A percentile compares a stretch with the other conserved stretches of the same genome.
These are phyloP conservation scores for Phytophthora nicotianae DNA, from an alignment of 352 stramenopile species.

Conservation along the genomic window DNA sequence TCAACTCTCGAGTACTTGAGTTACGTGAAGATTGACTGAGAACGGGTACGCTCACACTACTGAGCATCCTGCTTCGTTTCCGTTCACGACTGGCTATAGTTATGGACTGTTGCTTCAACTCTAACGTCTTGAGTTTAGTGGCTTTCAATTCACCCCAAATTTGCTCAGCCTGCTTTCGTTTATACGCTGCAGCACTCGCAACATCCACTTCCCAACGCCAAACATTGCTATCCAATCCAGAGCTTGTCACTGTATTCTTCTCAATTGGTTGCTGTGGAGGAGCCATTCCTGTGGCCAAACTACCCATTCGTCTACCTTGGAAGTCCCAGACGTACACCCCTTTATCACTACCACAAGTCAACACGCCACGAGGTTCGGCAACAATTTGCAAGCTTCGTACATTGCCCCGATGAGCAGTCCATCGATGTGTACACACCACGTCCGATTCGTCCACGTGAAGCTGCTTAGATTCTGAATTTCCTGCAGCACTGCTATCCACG, in stretches of 20 bases:
- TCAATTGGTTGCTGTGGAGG: slow-evolving; percentile 1
- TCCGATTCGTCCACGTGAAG: slow-evolving; percentile 37
- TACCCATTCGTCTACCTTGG: slow-evolving; percentile 45
- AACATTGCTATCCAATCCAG: not conserved
- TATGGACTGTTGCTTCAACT: slow-evolving; percentile 29
- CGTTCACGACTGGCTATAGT: slow-evolving; percentile 24
- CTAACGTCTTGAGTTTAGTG: slow-evolving; percentile 43
- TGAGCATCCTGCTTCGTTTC: slow-evolving; percentile 25
- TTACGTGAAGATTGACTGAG: slow-evolving; percentile 20
- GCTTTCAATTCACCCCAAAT: slow-evolving; percentile 69
- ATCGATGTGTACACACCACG: slow-evolving; percentile 48
- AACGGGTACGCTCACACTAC: slow-evolving; percentile 34
- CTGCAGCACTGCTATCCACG: slow-evolving; percentile 1
- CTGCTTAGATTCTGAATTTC: slow-evolving; percentile 15
- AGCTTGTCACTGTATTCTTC: not conserved
- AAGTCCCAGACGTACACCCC: slow-evolving; percentile 65
- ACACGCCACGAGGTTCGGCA: slow-evolving; percentile 57
- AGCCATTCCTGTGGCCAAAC: slow-evolving; percentile 26
- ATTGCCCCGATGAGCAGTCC: slow-evolving; percentile 59
- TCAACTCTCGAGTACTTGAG: slow-evolving; percentile 14
- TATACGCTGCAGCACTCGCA: slow-evolving; percentile 35
- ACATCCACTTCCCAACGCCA: slow-evolving; percentile 68
- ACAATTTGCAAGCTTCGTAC: slow-evolving; percentile 60
- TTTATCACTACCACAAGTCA: slow-evolving; percentile 75
- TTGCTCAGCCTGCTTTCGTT: slow-evolving; percentile 53